Evolutionary conservation across 805 yeast genomes (phyloP), one percentile per base, ranked within the genome.

Genomic region (Hanseniaspora hatyaiensis): DNA sequence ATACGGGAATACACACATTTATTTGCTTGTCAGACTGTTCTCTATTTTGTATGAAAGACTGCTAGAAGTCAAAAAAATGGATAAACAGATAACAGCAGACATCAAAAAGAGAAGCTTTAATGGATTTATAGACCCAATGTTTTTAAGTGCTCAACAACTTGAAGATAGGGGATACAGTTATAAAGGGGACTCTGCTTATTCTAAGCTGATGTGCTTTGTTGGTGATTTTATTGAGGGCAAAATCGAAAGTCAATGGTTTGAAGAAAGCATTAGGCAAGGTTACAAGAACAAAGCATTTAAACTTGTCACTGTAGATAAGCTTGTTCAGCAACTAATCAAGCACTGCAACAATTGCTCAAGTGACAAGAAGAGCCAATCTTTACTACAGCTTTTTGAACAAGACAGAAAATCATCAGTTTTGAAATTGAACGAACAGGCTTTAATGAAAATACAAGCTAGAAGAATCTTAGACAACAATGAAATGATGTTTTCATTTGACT

Each of bases 221-320:
- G 85, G 77, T 54, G 75, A 77, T 53, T 69, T 86, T 44, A 81
- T 92, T 53, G 92, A 85, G 54, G 95, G 95, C 24, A 92, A 86
- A 31, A 66, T 92, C 41, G 99, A 92, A 59, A 94, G 85, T 53
- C 92, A 82, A 63, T 80, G 87, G 82, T 94, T 83, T 62, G 99
- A 92, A 67, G 98, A 92, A 64, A 75, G 95, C 15, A 66, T 92
- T 51, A 84, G 99, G 53, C 96, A 89, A 69, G 96, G 94, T 0
- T 92, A 83, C 67, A 76, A 92, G 58, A 92, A 89, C 65, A 81
- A 80, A 52, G 98, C 97, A 0, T 92, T 83, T 68, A 86, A 86
- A 62, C 66, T 92, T 49, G 89, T 87, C 67, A 89, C 97, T 1
- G 74, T 92, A 52, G 96, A 92, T 62, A 92, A 88, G 65, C 94